Base-by-base conservation (phyloP, 1,139 yeast species). In the Candida freyschussii region DNA sequence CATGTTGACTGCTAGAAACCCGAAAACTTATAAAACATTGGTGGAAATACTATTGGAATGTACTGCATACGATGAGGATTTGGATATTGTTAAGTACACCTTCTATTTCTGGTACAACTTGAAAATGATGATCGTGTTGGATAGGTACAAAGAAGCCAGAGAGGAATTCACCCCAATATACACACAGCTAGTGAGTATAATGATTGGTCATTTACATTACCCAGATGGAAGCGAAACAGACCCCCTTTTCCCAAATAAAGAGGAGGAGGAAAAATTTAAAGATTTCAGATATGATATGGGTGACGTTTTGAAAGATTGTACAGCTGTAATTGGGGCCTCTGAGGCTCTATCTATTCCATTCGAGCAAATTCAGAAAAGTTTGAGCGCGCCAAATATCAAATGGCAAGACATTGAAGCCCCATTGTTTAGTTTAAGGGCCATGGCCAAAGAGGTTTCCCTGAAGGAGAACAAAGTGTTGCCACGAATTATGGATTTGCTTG, bases 231-330 rank as follows among this genome's bases (percentile, higher is more conserved):
- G 56, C 3, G 59, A 63, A 34, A 65, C 62, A 20, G 67, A 65
- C 18, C 43, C 44, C 9, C 40, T 47, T 9, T 57, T 60, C 39
- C 44, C 55, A 2, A 49, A 51, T 13, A 60, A 57, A 29, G 96
- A 87, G 56, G 84, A 77, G 38, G 96, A 87, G 55, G 99, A 91
- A 53, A 85, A 85, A 56, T 93, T 93, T 57, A 79, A 85, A 51
- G 94, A 86, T 36, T 91, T 89, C 59, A 70, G 99, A 50, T 93
- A 91, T 59, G 96, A 87, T 42, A 85, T 91, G 84, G 97, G 97
- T 19, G 97, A 91, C 56, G 95, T 91, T 10, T 65, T 93, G 43
- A 93, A 91, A 54, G 96, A 89, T 56, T 87, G 97, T 60, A 85
- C 96, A 48, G 83, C 85, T 2, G 89, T 91, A 3, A 78, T 85